phyloP scores from a whole-genome alignment of 805 yeast genomes.

The Pichia sporocuriosa region DNA sequence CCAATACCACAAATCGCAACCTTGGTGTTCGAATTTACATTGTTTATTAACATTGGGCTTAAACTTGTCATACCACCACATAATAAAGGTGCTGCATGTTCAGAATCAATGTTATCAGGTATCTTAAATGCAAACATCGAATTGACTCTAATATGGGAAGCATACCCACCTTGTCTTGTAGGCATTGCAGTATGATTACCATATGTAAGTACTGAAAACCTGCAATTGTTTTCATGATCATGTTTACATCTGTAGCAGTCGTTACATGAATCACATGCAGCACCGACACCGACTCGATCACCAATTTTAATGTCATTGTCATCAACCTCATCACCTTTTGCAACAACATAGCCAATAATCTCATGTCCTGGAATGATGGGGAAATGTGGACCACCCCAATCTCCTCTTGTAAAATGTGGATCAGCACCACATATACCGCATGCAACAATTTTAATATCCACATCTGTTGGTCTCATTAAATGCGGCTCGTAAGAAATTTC shows the following conservation, averaged over 20 bases:
- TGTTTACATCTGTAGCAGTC: constrained; percentile 33
- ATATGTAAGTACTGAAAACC: constrained; percentile 43
- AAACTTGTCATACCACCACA: constrained; percentile 52
- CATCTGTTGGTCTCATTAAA: constrained; percentile 24
- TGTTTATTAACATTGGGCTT: constrained; percentile 36
- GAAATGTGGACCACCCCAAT: constrained; percentile 12
- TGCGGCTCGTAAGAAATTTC: constrained; percentile 13
- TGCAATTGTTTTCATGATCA: constrained; percentile 44
- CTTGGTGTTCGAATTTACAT: constrained; percentile 40
- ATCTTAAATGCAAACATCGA: constrained; percentile 40
- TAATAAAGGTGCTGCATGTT: constrained; percentile 45
- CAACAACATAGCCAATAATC: constrained; percentile 36
- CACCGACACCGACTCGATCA: constrained; percentile 46
- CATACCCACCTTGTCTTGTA: constrained; percentile 42
- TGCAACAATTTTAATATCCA: constrained; percentile 33
- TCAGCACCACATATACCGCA: constrained; percentile 53
- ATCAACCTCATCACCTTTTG: constrained; percentile 33
- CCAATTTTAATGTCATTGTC: constrained; percentile 32
- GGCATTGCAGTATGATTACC: constrained; percentile 40
- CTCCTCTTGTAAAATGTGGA: constrained; percentile 36
- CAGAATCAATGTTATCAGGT: constrained; percentile 37
- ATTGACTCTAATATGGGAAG: constrained; percentile 39
- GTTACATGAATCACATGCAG: constrained; percentile 33
- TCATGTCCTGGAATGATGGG: constrained; percentile 37
- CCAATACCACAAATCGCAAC: constrained; percentile 44